Base-by-base conservation (phyloP, 306 rosid species). In the Gleditsia sinensis region DNA sequence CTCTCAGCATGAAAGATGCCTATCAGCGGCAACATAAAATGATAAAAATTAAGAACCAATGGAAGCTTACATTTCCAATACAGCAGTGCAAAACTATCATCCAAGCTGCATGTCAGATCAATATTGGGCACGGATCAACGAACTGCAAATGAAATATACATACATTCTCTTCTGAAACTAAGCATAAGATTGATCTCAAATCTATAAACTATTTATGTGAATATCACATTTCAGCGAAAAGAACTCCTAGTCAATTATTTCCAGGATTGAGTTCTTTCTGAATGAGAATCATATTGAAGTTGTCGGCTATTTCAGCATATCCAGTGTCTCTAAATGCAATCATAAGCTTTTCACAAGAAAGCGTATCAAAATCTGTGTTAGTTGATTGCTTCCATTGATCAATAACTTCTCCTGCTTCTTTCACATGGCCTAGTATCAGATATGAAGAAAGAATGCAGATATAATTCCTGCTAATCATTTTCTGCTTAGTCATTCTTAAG, bases 341-440 rank as follows among this genome's bases (percentile, higher is more conserved):
- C 83, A 87, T 56, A 84, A 94, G 77, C 78, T 78, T 87, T 45
- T 74, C 55, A 72, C 90, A 91, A 5, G 86, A 83, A 78, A 79
- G 83, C 37, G 63, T 75, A 82, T 88, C 92, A 76, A 90, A 78
- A 69, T 78, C 91, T 40, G 89, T 46, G 23, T 85, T 32, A 3
- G 86, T 78, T 40, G 98, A 87, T 76, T 88, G 90, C 78, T 69
- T 90, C 98, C 98, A 94, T 51, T 82, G 95, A 76, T 91, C 97
- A 74, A 94, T 82, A 64, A 91, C 85, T 77, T 88, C 92, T 25
- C 79, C 90, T 10, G 67, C 91, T 81, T 90, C 98, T 79, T 85
- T 84, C 75, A 67, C 57, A 36, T 90, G 85, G 40, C 88, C 93
- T 45, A 90, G 91, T 81, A 94, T 87, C 72, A 91, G 71, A 87